These are phyloP conservation scores for Acacia acuminata DNA, from an alignment of 306 rosid genomes.

Conservation along the genomic window DNA sequence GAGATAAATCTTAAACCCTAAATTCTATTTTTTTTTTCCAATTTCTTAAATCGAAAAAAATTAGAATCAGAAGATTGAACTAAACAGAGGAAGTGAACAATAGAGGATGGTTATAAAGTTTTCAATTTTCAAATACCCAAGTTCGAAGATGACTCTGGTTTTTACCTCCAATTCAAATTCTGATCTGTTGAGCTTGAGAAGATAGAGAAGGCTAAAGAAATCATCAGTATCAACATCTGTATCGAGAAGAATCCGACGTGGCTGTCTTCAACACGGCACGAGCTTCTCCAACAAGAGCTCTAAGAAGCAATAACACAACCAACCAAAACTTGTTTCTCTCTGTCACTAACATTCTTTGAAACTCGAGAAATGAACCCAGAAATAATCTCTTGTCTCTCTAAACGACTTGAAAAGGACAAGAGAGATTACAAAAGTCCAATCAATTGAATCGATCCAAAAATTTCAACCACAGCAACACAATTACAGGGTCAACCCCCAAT, in stretches of 20 bases:
- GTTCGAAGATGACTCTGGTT: background rate
- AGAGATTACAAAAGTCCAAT: background rate
- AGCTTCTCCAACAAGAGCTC: conserved; percentile 34
- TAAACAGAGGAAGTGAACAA: background rate
- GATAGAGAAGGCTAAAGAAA: conserved; percentile 78
- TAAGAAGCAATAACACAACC: conserved; percentile 37
- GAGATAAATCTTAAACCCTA: conserved; percentile 28
- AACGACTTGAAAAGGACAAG: background rate
- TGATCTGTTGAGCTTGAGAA: conserved; percentile 87
- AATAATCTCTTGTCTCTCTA: background rate
- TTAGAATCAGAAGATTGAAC: too few species aligned
- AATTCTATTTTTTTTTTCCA: background rate
- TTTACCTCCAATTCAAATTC: conserved; percentile 81
- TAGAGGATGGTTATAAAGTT: too few species aligned
- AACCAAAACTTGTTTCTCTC: conserved; percentile 50
- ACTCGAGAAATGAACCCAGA: conserved; percentile 32
- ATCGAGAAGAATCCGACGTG: conserved; percentile 83
- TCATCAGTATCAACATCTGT: conserved; percentile 92
- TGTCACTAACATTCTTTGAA: conserved; percentile 45
- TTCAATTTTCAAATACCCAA: background rate
- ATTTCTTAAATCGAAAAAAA: background rate
- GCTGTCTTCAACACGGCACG: conserved; percentile 39
- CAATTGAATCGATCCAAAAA: background rate
- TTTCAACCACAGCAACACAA: background rate
- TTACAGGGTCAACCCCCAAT: conserved; percentile 1